A percentile compares a stretch with the other conserved stretches of the same genome.
These are phyloP conservation scores for Fusarium sp. DNA, from an alignment of 2,329 filamentous ascomycete genomes.

Conservation along the genomic window DNA sequence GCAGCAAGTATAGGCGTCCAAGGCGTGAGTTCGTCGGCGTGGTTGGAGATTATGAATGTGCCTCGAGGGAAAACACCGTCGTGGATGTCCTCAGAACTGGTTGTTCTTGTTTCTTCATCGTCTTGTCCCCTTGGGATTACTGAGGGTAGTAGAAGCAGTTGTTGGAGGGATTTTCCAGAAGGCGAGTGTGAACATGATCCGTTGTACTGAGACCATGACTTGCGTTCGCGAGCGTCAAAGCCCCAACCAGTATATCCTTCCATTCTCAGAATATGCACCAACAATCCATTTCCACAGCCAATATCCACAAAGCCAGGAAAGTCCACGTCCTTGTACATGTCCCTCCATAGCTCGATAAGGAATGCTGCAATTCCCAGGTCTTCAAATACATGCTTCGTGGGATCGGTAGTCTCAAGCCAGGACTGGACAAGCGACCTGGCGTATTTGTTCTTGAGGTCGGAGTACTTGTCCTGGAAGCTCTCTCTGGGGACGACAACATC, in stretches of 20 bases:
- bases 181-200: slow-evolving; percentile 42
- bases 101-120: slow-evolving; percentile 24
- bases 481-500: slow-evolving; percentile 83
- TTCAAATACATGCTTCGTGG: slow-evolving; percentile 93
- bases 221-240: slow-evolving; percentile 87
- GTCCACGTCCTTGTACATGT: slow-evolving; percentile 72
- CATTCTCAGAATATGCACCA: slow-evolving; percentile 81
- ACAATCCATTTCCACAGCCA: slow-evolving; percentile 91
- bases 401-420: slow-evolving; percentile 90
- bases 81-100: slow-evolving; percentile 51
- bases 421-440: slow-evolving; percentile 74
- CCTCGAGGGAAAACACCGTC: slow-evolving; percentile 75
- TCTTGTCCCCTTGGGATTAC: slow-evolving; percentile 48
- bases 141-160: slow-evolving; percentile 62
- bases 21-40: slow-evolving; percentile 93
- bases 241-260: slow-evolving; percentile 91
- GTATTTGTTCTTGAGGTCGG: slow-evolving; percentile 81
- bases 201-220: slow-evolving; percentile 83
- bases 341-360: slow-evolving; percentile 87
- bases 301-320: slow-evolving; percentile 97
- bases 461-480: slow-evolving; percentile 83
- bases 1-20: slow-evolving; percentile 93
- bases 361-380: slow-evolving; percentile 92
- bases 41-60: slow-evolving; percentile 96
- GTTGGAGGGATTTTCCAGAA: slow-evolving; percentile 53